Evolutionary conservation across 129 eudicot genomes (phyloP), one percentile per base, ranked within the genome.

Genomic region (Tagetes patula): DNA sequence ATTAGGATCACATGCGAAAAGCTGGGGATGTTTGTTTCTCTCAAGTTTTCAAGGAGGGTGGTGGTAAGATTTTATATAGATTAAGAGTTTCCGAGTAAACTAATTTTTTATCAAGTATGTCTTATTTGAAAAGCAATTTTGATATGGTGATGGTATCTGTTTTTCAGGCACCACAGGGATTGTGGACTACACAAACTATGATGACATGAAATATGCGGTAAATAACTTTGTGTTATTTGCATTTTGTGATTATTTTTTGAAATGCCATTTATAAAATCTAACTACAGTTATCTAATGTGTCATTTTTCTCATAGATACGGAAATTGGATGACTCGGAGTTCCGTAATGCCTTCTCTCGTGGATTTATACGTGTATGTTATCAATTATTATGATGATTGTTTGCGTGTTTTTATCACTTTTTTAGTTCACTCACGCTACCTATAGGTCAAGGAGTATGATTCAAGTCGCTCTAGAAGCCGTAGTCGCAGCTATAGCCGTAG

Each of bases 141-240:
- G 69, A n/a, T 32, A 40, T 43, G 65, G 1, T 52, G 56, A 69
- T 73, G 38, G 42, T 6, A 6, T 27, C 50, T 60, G 5, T 37
- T 46, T 70, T 81, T 72, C 88, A 93, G 98, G 96, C 38, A 87
- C 96, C 43, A 93, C 96, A 1, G 98, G 98, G 76, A 81, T 93
- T 72, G 95, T 89, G 69, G 98, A 93, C 86, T 93, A 93, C 75
- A 93, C 96, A 60, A 93, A 84, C 70, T 87, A 87, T 70, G 98
- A 93, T 77, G 98, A 93, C 83, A 89, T 93, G 98, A 93, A 89
- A 84, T 89, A 85, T 78, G 96, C 98, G 72, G 98, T 93, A 75
- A 82, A 84, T 81, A 42, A 6, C 43, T 6, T 47, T 42, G 0
- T 47, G 38, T 69, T 27, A 55, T 27, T 14, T 6, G 38, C 63